Base-by-base conservation (phyloP, 1,139 yeast genomes). In the Arxiozyma bovina region DNA sequence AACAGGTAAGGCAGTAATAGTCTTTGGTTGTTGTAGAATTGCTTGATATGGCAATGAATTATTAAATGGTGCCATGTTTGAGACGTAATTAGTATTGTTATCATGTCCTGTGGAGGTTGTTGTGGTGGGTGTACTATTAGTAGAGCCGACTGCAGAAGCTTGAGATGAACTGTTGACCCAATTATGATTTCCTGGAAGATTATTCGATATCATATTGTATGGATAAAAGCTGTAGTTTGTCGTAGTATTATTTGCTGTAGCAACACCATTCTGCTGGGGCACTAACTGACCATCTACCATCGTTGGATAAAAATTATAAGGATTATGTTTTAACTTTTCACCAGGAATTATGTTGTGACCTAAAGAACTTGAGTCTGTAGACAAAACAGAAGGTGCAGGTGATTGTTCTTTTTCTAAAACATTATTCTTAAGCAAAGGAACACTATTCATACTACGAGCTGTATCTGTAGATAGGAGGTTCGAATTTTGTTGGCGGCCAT, bases 1-100 rank as follows among this genome's bases (percentile, higher is more conserved):
- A 15, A 51, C 43, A 4, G 53, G 50, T n/a, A 45, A 46, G 11
- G 53, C 53, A 15, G 53, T 41, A 27, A 45, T 41, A 3, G 53
- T 25, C 20, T 46, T 20, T 18, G 51, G 47, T 15, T 44, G 45
- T 6, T 49, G 46, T 17, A 43, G 6, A 34, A 38, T 46, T 6
- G 49, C 42, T 9, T 34, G 30, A 34, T 34, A 46, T 15, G 48
- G 42, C 15, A 38, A 21, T 11, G 30, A 27, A 30, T 21, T 45
- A 38, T 30, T 34, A 18, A 30, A 45, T 12, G 15, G 17, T 20
- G 42, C 3, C 7, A 23, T 4, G 3, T 11, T 45, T 18, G 41
- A 7, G 22, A n/a, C 18, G 11, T 23, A 15, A 7, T 44, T 44
- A 3, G 18, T 18, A 45, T 17, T 27, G 3, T 45, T 45, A 20